Evolutionary conservation across 2,329 filamentous ascomycete species (phyloP).

Genomic region (Trichoderma asperellum): DNA sequence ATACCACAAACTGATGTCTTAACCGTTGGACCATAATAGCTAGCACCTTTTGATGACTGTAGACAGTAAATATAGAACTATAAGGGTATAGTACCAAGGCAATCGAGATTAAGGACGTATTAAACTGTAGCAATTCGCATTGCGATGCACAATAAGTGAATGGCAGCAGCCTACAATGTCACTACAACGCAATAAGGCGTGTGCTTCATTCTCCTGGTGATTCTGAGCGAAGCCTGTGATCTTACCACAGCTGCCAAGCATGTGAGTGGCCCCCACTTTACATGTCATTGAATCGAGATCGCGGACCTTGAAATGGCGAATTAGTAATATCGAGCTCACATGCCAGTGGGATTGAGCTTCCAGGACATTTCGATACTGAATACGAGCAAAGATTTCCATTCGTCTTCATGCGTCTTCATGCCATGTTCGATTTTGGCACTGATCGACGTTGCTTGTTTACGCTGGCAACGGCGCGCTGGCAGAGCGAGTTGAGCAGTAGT

Average conservation of each 20-base stretch:
- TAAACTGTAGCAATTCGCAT: neutral
- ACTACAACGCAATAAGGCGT: neutral
- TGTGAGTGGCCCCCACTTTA: neutral
- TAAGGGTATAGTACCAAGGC: neutral
- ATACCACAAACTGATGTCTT: slow-evolving; percentile 40
- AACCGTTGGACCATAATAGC: slow-evolving; percentile 40
- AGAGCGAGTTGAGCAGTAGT: neutral
- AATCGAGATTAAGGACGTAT: neutral
- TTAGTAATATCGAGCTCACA: too few species aligned
- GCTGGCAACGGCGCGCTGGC: too few species aligned
- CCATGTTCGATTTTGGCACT: too few species aligned
- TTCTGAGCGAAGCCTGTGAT: neutral
- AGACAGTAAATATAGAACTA: rapidly evolving
- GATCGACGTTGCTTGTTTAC: too few species aligned
- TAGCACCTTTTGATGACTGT: neutral
- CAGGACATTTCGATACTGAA: too few species aligned
- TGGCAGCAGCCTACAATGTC: neutral
- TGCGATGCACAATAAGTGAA: neutral
- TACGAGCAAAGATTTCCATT: too few species aligned
- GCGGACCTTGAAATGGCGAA: too few species aligned
- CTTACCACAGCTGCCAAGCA: neutral
- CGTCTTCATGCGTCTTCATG: too few species aligned
- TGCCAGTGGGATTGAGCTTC: too few species aligned
- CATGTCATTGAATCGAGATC: too few species aligned
- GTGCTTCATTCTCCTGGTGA: neutral